Evolutionary conservation across 225 moss, liverwort and hornwort genomes (phyloP).

Genomic region (Thuidium tamariscinum): DNA sequence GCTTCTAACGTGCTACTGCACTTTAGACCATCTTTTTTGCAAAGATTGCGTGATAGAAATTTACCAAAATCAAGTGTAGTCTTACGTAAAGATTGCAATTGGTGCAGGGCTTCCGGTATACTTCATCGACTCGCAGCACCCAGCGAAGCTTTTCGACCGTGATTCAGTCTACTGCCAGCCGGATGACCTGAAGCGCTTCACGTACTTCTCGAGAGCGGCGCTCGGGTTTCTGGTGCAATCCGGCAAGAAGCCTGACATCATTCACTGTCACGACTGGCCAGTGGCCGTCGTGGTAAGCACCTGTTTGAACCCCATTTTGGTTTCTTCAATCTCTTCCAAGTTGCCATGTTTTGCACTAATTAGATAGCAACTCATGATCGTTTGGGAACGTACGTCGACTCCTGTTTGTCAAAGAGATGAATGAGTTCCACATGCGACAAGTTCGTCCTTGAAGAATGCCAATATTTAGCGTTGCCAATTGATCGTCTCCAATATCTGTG

Average conservation of each 20-base stretch:
- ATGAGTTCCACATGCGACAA: background rate
- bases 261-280: constrained; percentile 93
- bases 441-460: background rate
- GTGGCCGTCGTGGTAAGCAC: constrained; percentile 55
- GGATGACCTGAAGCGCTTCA: constrained; percentile 79
- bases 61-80: too few species aligned
- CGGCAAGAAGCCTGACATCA: constrained; percentile 72
- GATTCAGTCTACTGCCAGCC: constrained; percentile 70
- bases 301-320: background rate
- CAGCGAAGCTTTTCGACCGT: constrained; percentile 62
- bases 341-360: background rate
- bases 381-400: background rate
- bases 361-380: background rate
- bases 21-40: background rate
- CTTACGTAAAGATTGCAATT: background rate
- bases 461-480: too few species aligned
- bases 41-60: background rate
- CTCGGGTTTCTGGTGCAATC: constrained; percentile 68
- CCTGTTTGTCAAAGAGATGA: background rate
- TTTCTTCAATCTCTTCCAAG: background rate
- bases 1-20: background rate
- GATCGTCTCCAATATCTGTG: background rate
- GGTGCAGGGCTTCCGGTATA: constrained; percentile 65
- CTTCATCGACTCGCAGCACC: constrained; percentile 90
- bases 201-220: constrained; percentile 77